phyloP scores from a whole-genome alignment of 805 yeast species.

The Metschnikowia gelsemii region DNA sequence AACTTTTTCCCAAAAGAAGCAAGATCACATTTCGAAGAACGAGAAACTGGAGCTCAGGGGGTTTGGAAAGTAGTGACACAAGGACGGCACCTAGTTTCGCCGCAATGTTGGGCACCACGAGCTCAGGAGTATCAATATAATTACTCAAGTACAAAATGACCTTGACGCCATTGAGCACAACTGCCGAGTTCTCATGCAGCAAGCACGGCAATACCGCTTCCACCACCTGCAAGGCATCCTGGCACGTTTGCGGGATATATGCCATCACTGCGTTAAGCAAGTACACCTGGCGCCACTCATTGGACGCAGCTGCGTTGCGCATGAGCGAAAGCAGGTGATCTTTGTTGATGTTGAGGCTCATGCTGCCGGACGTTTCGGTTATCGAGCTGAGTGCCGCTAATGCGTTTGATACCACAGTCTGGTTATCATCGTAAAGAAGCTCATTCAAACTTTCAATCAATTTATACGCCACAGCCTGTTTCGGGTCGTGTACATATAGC shows the following conservation, averaged over 20 bases:
- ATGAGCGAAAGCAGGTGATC: conserved; percentile 40
- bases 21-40: conserved; percentile 78
- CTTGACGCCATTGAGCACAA: conserved; percentile 74
- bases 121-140: conserved; percentile 59
- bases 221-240: conserved; percentile 64
- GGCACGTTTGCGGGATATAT: conserved; percentile 67
- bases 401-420: conserved; percentile 68
- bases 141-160: conserved; percentile 70
- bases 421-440: conserved; percentile 54
- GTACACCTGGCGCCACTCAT: conserved; percentile 74
- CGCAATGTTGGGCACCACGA: conserved; percentile 53
- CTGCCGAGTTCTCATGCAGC: conserved; percentile 78
- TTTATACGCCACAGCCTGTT: conserved; percentile 41
- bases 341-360: conserved; percentile 55
- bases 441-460: conserved; percentile 51
- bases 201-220: conserved; percentile 67
- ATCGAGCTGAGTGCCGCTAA: conserved; percentile 65
- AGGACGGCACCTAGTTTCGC: conserved; percentile 66
- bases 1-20: conserved; percentile 63
- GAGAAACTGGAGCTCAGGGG: conserved; percentile 80
- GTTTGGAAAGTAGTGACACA: conserved; percentile 66
- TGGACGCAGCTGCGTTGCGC: conserved; percentile 35
- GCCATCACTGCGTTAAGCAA: conserved; percentile 63
- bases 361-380: conserved; percentile 52
- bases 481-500: conserved; percentile 55